Evolutionary conservation across 352 stramenopile species (phyloP), one percentile per base, ranked within the genome.

Genomic region (Phytophthora palmivora): DNA sequence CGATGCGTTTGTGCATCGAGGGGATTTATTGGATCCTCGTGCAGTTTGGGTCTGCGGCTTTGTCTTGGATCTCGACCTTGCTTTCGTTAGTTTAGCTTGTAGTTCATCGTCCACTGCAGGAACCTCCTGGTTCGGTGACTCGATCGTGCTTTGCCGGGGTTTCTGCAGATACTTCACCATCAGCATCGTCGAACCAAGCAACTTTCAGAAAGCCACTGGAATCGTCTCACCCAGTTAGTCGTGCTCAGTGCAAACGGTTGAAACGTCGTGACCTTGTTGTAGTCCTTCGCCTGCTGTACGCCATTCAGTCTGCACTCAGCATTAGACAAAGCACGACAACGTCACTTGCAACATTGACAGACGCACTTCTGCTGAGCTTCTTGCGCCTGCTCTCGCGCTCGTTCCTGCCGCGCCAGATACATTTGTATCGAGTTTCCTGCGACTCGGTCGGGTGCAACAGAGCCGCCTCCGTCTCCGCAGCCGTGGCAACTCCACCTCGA

Each of bases 361-460:
- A 55, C 68, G 10, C 22, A 88, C 78, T 78, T 85, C 33, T 78
- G 72, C 19, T 84, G 68, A 0, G 74, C 80, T 18, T 78, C 59
- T 10, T 65, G 46, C 0, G 60, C 69, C 1, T 73, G 61, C 16
- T 84, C 72, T 5, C 84, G 68, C 10, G 81, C 84, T 14, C 76
- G 72, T 32, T 74, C 75, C 34, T 92, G 81, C 0, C 84, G 63
- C 36, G 70, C 81, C 37, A 90, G 51, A 39, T 89, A 67, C 42
- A 82, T 59, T 22, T 84, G 65, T 21, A 91, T 88, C 10, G 84
- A 89, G 62, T 77, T 58, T 87, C 71, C 33, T 93, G 82, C 2
- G 76, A 72, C 46, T 88, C 75, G 5, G 78, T 86, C 18, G 74
- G 78, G 32, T 88, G 68, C 12, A 85, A 50, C 6, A 67, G 56